Evolutionary conservation across 2,329 filamentous ascomycete species (phyloP).

Genomic region (Botrytis medusae): DNA sequence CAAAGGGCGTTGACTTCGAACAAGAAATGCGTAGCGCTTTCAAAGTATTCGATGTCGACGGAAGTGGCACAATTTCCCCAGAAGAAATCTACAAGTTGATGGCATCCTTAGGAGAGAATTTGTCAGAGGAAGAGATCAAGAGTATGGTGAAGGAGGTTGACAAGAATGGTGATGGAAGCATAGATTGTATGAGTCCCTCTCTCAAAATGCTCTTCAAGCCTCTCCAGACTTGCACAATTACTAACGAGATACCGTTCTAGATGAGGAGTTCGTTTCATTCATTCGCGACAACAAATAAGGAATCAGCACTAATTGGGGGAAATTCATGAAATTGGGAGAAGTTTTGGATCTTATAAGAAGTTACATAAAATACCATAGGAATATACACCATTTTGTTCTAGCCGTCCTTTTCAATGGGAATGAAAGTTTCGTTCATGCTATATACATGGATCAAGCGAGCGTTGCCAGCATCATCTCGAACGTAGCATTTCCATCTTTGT

Average conservation of each 20-base stretch:
- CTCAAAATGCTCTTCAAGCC: neutral
- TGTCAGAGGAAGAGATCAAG: conserved; percentile 63
- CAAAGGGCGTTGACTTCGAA: conserved; percentile 61
- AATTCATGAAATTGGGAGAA: neutral
- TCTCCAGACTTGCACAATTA: neutral
- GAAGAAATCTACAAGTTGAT: conserved; percentile 63
- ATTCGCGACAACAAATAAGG: conserved; percentile 25
- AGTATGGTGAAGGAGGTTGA: conserved; percentile 67
- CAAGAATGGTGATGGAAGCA: conserved; percentile 62
- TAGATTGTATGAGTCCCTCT: conserved; percentile 50
- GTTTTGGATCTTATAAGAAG: neutral
- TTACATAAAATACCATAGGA: conserved; percentile 2
- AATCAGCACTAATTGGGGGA: neutral
- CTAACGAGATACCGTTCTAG: conserved; percentile 9
- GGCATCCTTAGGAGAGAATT: conserved; percentile 63
- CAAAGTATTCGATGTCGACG: conserved; percentile 65
- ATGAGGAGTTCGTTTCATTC: conserved; percentile 28
- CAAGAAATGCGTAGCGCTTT: conserved; percentile 65
- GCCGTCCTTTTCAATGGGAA: too few species aligned
- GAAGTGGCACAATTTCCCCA: conserved; percentile 63
- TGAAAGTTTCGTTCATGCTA: neutral
- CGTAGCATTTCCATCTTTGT: neutral
- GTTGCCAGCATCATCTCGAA: neutral
- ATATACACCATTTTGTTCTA: neutral
- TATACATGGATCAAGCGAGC: neutral